Evolutionary conservation across 1,284 basidiomycete species (phyloP).

Genomic region (Pyrrhoderma lamaoense): DNA sequence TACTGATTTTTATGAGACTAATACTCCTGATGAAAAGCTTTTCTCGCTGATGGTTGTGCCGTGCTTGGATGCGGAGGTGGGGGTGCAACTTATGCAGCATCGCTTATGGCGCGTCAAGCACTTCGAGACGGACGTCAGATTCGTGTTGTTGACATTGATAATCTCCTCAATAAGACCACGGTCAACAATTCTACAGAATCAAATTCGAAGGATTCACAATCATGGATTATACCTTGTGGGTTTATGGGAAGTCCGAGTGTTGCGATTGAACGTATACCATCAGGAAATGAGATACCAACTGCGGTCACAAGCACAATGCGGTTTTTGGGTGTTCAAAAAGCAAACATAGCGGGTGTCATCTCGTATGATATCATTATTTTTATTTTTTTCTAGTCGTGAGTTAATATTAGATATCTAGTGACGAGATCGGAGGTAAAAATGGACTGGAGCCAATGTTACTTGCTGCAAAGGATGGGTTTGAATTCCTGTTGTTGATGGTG

Average conservation of each 20-base stretch:
- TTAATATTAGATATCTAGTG: conserved; percentile 18
- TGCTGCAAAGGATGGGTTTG: conserved; percentile 28
- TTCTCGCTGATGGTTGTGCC: conserved; percentile 48
- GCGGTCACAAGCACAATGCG: conserved; percentile 30
- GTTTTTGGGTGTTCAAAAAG: conserved; percentile 28
- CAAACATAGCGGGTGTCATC: conserved; percentile 32
- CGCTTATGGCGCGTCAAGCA: conserved; percentile 40
- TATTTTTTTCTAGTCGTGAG: background rate
- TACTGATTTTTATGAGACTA: background rate
- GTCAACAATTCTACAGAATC: conserved; percentile 20
- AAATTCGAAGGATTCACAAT: conserved; percentile 23
- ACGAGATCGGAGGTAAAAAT: conserved; percentile 54
- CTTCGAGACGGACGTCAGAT: conserved; percentile 38
- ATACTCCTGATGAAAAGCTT: conserved; percentile 28
- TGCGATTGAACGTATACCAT: conserved; percentile 23
- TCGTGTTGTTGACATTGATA: conserved; percentile 32
- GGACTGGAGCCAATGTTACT: conserved; percentile 46
- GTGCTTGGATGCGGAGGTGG: conserved; percentile 49
- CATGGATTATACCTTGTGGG: conserved; percentile 34
- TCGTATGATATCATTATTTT: conserved; percentile 21
- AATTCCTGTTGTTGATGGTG: conserved; percentile 35
- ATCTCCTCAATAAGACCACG: conserved; percentile 24
- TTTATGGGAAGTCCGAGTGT: conserved; percentile 46
- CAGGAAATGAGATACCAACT: conserved; percentile 28
- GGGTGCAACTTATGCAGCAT: conserved; percentile 43